These are phyloP conservation scores for Lepidium africanum DNA, from an alignment of 345 rosid species.

Conservation along the genomic window DNA sequence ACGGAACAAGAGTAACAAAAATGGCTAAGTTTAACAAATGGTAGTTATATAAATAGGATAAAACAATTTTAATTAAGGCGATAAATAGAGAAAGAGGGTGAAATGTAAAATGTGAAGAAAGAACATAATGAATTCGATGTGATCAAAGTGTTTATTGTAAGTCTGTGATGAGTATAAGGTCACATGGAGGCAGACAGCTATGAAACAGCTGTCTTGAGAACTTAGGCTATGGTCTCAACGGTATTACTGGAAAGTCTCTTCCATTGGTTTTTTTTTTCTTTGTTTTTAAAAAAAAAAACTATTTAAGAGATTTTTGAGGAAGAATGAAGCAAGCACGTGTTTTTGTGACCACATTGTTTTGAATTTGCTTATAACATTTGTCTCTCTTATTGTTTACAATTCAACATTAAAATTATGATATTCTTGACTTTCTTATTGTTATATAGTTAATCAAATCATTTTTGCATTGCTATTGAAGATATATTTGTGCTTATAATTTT, in stretches of 20 bases:
- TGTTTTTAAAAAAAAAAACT: not conserved
- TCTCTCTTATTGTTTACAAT: not conserved
- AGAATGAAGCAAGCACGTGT: conserved; percentile 28
- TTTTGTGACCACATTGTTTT: not conserved
- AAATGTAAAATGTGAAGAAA: not conserved
- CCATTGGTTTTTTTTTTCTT: conserved; percentile 5
- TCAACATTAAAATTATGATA: too few relatives aligned
- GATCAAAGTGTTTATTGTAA: conserved; percentile 22
- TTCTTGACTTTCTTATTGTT: too few relatives aligned
- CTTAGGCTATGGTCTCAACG: conserved; percentile 47
- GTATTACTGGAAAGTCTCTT: conserved; percentile 74
- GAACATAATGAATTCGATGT: conserved; percentile 4
- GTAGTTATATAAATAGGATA: conserved; percentile 10
- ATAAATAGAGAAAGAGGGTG: not conserved
- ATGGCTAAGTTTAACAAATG: conserved; percentile 28
- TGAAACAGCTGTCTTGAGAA: conserved; percentile 58
- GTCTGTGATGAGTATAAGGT: conserved; percentile 33
- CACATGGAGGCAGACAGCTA: conserved; percentile 53
- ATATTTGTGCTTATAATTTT: too few relatives aligned
- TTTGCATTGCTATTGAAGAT: too few relatives aligned
- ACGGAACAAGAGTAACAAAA: conserved; percentile 18
- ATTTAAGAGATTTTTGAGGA: conserved; percentile 15
- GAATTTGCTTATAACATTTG: not conserved
- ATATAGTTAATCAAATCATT: too few relatives aligned
- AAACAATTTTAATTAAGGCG: not conserved